Evolutionary conservation across 805 yeast genomes (phyloP).

Genomic region (Ogataea minuta): DNA sequence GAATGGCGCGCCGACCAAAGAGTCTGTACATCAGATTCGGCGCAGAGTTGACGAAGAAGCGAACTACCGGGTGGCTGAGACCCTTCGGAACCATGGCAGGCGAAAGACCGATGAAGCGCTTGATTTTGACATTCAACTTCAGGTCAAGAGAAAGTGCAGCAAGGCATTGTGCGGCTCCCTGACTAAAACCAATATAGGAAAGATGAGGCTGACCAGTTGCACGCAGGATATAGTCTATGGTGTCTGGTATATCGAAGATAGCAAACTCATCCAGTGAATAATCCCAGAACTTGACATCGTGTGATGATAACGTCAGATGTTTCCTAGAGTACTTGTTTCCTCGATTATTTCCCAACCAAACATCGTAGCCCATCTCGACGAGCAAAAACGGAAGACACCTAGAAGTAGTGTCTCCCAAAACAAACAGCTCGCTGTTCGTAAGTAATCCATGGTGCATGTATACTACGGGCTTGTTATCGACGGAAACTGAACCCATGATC

Average conservation of each 20-base stretch:
- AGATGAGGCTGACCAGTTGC: conserved; percentile 44
- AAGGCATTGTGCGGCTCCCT: conserved; percentile 92
- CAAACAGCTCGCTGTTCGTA: conserved; percentile 74
- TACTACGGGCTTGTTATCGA: conserved; percentile 41
- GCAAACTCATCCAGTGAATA: conserved; percentile 92
- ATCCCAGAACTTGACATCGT: conserved; percentile 70
- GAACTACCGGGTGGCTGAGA: conserved; percentile 43
- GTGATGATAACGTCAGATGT: conserved; percentile 47
- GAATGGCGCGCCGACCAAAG: conserved; percentile 71
- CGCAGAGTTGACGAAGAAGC: conserved; percentile 65
- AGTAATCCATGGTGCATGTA: conserved; percentile 89
- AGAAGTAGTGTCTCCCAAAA: conserved; percentile 43
- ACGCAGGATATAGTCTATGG: conserved; percentile 67
- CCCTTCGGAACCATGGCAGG: conserved; percentile 95
- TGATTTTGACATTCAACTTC: conserved; percentile 53
- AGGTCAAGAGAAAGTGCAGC: conserved; percentile 73
- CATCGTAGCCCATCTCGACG: conserved; percentile 82
- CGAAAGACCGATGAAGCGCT: conserved; percentile 73
- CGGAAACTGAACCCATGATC: conserved; percentile 31
- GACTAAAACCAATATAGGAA: conserved; percentile 84
- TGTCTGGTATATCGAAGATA: conserved; percentile 81
- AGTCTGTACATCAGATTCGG: conserved; percentile 69
- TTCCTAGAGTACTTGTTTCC: conserved; percentile 91
- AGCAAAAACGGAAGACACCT: conserved; percentile 67
- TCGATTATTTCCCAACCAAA: conserved; percentile 90